These are phyloP conservation scores for Aspergillus candidus DNA, from an alignment of 2,329 filamentous ascomycete species.

Conservation along the genomic window DNA sequence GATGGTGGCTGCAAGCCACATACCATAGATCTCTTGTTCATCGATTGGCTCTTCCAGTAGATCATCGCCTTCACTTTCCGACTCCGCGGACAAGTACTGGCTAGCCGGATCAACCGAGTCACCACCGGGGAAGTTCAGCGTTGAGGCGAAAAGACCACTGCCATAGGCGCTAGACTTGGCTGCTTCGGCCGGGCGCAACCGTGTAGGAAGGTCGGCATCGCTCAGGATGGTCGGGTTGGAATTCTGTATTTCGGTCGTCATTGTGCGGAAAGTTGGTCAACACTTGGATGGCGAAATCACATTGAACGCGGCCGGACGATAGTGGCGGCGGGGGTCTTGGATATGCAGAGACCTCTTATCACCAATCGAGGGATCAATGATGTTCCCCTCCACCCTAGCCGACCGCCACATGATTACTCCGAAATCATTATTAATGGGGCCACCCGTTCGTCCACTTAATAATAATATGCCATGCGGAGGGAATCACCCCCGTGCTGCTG, in stretches of 20 bases:
- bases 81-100: slow-evolving; percentile 29
- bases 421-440: no score
- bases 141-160: slow-evolving; percentile 46
- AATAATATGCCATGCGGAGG: no score
- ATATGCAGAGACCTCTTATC: no score
- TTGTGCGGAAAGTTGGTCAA: slow-evolving; percentile 8
- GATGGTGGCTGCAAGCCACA: background rate
- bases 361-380: no score
- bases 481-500: no score
- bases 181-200: slow-evolving; percentile 45
- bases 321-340: no score
- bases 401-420: no score
- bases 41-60: slow-evolving; percentile 76
- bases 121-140: slow-evolving; percentile 45
- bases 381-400: no score
- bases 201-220: slow-evolving; percentile 79
- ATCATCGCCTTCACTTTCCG: slow-evolving; percentile 48
- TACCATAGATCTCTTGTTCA: slow-evolving; percentile 94
- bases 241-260: slow-evolving; percentile 33
- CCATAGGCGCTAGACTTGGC: slow-evolving; percentile 36
- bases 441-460: no score
- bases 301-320: slow-evolving; percentile 2
- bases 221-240: slow-evolving; percentile 92
- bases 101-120: slow-evolving; percentile 46
- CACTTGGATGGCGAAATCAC: background rate